Base-by-base conservation (phyloP, 768 basidiomycete species). In the Sarcomyxa edulis region DNA sequence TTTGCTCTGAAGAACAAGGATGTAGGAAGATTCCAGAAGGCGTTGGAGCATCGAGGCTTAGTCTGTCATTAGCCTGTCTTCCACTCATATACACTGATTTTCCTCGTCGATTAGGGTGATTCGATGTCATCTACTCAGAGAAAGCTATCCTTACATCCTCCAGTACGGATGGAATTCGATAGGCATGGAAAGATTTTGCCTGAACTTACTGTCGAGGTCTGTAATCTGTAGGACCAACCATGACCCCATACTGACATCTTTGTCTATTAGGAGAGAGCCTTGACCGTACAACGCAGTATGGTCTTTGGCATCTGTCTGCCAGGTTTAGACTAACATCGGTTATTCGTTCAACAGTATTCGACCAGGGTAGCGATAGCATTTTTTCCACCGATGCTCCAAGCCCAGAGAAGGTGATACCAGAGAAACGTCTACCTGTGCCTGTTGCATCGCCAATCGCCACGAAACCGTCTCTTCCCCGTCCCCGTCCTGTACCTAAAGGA, bases 41-140 rank as follows among this genome's bases (percentile, higher is more conserved):
- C 65, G 5, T 42, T 78, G 32, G 62, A 59, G 26, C 55, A 59
- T 37, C 65, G 80, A 31, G 64, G 64, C 35, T 50, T 81, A 55
- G 80, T 79, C 37, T 49, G 67, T 43, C 22, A 32, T 7, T 22
- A 37, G 19, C 5, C 29, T 20, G 41, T 38, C 5, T 37, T 30
- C 19, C 22, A 23, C 26, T 20, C n/a, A 33, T 19, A 30, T 12
- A 11, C 11, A 8, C 33, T 7, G 33, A 14, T 23, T 5, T 14
- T 25, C 20, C 9, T 14, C 24, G 18, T 43, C 23, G 28, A 25
- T 4, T 25, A 42, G 28, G 24, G 25, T 32, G 8, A 7, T 38
- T 21, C 16, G 8, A n/a, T 39, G n/a, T 32, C 22, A 28, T 24
- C 10, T 9, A 28, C 4, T 8, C 28, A 16, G 10, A 19, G 20